Evolutionary conservation across 345 rosid species (phyloP), one percentile per base, ranked within the genome.

Genomic region (Eucalyptus sideroxylon): DNA sequence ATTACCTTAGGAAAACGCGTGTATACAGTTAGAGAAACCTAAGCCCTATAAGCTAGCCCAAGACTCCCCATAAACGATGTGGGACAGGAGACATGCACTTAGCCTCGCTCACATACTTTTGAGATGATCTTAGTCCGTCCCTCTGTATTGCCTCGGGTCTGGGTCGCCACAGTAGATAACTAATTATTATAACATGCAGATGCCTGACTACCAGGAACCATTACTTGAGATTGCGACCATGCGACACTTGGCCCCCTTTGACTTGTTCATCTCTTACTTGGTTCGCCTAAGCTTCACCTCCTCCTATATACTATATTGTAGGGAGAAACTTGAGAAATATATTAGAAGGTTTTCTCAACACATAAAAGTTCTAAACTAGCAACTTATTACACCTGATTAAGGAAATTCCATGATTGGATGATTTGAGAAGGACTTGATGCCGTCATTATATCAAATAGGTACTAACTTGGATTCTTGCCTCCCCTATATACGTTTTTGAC

Each of bases 71-170:
- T 50, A 50, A 50, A 50, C 1, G 6, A 50, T 50, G 51, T 14
- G 16, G 16, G 17, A 50, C 3, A 50, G 3, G 17, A 50, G 51
- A 14, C 3, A 50, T 50, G 51, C 51, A 50, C 16, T 50, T 50
- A 50, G 16, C 51, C 16, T 50, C 16, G 0, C 51, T 7, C 16
- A 6, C 16, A 50, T 50, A 50, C 51, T 50, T 50, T 50, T 50
- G 51, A 50, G 51, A 2, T 0, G 51, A 50, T 50, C 51, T 50
- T 50, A 50, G 3, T 14, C 51, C 6, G 2, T 50, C 16, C 16
- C 51, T 50, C 6, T 1, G 2, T 50, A 5, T 7, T 50, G 1
- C 3, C 17, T 7, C 51, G 0, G 0, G 51, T 50, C 1, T 50
- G 0, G 51, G 17, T 50, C 6, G 3, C 51, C 51, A 15, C 0